A percentile compares a stretch with the other conserved stretches of the same genome.
Conservation (phyloP, 306 rosid species). For the Alnus rubra region DNA sequence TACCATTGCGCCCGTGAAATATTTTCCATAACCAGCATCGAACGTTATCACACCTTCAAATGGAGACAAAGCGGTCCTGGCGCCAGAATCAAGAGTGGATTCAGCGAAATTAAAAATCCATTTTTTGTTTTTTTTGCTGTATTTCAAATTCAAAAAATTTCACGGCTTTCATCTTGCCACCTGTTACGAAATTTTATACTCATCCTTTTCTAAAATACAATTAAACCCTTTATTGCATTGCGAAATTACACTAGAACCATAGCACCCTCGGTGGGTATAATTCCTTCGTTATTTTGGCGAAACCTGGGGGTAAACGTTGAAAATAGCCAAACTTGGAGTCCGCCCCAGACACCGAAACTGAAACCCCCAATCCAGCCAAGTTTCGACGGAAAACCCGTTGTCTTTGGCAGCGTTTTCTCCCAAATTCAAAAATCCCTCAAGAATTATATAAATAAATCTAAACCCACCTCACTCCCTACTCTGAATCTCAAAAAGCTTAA, state of each 20-base stretch:
- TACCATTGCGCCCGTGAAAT: too few relatives aligned
- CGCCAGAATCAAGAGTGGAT: background rate
- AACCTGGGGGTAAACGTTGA: background rate
- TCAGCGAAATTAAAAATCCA: background rate
- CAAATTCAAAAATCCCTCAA: slow-evolving; percentile 4
- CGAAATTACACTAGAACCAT: background rate
- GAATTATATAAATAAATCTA: background rate
- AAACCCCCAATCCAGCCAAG: slow-evolving; percentile 1
- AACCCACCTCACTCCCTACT: background rate
- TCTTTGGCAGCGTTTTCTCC: background rate
- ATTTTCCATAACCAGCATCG: too few relatives aligned
- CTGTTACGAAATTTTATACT: background rate
- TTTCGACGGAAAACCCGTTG: slow-evolving; percentile 29
- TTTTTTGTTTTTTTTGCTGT: background rate
- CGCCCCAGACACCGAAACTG: background rate
- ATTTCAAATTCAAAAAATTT: background rate
- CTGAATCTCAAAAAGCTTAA: background rate
- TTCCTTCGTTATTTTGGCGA: background rate
- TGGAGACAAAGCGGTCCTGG: too few relatives aligned
- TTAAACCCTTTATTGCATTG: background rate
- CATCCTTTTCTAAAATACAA: too few relatives aligned
- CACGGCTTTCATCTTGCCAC: background rate
- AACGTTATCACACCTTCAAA: too few relatives aligned
- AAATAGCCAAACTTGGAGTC: background rate
- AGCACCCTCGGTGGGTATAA: background rate